Evolutionary conservation across 192 early-diverging fungal species (phyloP).

Genomic region (Coemansia sp.): DNA sequence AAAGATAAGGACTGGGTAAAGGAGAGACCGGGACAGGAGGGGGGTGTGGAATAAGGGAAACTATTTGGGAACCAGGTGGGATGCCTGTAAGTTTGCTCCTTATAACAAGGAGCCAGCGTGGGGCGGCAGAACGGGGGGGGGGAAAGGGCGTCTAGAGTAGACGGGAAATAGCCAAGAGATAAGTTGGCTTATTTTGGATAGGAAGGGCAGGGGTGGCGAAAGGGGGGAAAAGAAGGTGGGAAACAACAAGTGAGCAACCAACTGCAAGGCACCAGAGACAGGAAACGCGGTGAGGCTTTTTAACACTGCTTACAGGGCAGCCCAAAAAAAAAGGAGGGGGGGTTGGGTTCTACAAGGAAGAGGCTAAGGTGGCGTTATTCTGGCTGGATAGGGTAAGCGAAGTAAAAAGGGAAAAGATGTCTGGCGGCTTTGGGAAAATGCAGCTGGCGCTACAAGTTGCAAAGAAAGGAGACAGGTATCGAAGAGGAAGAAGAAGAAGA

Average conservation of each 20-base stretch:
- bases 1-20: conserved; percentile 3
- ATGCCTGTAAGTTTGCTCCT: too few species aligned
- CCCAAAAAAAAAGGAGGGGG: background rate
- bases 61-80: background rate
- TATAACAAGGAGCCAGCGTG: too few species aligned
- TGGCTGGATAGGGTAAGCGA: background rate
- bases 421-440: background rate
- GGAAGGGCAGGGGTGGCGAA: too few species aligned
- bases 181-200: too few species aligned
- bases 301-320: background rate
- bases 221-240: too few species aligned
- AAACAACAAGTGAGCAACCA: background rate
- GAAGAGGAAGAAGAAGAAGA: background rate
- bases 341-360: too few species aligned
- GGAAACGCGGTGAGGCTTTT: background rate
- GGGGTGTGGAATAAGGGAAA: background rate
- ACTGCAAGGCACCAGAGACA: background rate
- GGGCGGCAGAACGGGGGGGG: too few species aligned
- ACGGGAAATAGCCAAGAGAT: too few species aligned
- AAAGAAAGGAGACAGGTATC: too few species aligned
- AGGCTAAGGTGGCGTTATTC: too few species aligned
- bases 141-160: too few species aligned
- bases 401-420: background rate
- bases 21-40: background rate
- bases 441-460: too few species aligned